Evolutionary conservation across 2,329 filamentous ascomycete genomes (phyloP), one percentile per base, ranked within the genome.

Genomic region (Aureobasidium sp.): DNA sequence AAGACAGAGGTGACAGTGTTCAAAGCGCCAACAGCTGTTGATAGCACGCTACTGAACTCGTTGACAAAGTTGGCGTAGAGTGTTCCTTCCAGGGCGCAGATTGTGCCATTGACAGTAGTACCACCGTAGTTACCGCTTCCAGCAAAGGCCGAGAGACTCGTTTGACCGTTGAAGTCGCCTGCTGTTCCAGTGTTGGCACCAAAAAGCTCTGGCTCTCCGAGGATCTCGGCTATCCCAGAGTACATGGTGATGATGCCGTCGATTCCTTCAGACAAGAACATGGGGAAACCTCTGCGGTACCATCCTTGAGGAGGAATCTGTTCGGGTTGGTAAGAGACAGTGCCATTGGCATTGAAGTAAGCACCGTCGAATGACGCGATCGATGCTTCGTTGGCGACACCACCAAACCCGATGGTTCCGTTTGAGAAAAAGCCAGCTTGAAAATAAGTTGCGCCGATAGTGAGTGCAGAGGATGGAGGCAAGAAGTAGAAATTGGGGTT

Each of bases 401-500:
- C 59, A 8, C 59, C 59, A 36, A 36, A 63, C 15, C 59, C 59
- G 15, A 63, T 63, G 23, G 59, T 63, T 13, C 59, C 59, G 18
- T 63, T 63, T 1, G 59, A 63, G 45, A 63, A 63, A 18, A 63
- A 63, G n/a, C 59, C 59, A 25, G 59, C 47, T 13, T 40, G 31
- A 27, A 63, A 63, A 25, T 63, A 63, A 3, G 61, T 64, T 8
- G 61, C 61, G 18, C 61, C 48, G 6, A 64, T 56, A 9, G 61
- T 55, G 15, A 64, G 50, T 11, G 61, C 50, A 38, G 61, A 31
- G 10, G 48, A 45, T 6, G 61, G 50, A n/a, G 61, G 61, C 27
- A 64, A 31, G 23, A 70, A 64, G 29, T 68, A 55, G 64, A 70
- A 67, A 23, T 64, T 58, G 4, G 68, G 69, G 60, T 71, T 71